Evolutionary conservation across 768 basidiomycete genomes (phyloP), one percentile per base, ranked within the genome.

Genomic region (Pholiota molesta): DNA sequence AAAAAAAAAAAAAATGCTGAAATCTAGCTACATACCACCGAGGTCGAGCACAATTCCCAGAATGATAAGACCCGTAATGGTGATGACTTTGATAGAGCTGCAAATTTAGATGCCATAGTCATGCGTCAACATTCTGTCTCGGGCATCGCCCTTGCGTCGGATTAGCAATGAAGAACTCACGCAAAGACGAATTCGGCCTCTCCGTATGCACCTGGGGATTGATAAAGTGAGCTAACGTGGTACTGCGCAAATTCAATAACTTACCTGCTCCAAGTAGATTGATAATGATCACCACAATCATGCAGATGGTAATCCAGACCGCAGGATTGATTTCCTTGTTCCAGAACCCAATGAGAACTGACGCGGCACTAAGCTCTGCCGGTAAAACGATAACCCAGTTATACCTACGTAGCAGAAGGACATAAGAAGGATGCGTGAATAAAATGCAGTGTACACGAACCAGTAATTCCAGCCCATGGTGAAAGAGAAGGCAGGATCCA

Each of bases 171-270:
- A 28, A 35, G 29, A 80, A 68, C 86, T 71, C 63, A 89, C 81
- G 92, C 92, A 70, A 95, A 95, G 53, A 87, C 81, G 70, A 96
- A 96, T 74, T 95, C 94, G 11, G 86, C 86, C 74, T 95, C 92
- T 40, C 92, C 91, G 67, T 94, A 94, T 28, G 84, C 90, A 64
- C 86, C 83, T 80, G 61, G 42, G 28, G 11, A 23, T 31, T 26
- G 21, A 26, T 54, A 3, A 31, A 52, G 14, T 42, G 23, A 42
- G 29, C 16, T 51, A 16, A 19, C 31, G 10, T 37, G n/a, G 10
- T 21, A 51, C 17, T 35, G n/a, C 19, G 14, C 9, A 6, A 29
- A 23, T 19, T 51, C 9, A 29, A 47, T 5, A 28, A 8, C 75
- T 62, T 59, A 75, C 86, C 88, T 42, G 90, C 88, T 54, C 91